Evolutionary conservation across 1,139 yeast species (phyloP).

Genomic region (Candida albicans): DNA sequence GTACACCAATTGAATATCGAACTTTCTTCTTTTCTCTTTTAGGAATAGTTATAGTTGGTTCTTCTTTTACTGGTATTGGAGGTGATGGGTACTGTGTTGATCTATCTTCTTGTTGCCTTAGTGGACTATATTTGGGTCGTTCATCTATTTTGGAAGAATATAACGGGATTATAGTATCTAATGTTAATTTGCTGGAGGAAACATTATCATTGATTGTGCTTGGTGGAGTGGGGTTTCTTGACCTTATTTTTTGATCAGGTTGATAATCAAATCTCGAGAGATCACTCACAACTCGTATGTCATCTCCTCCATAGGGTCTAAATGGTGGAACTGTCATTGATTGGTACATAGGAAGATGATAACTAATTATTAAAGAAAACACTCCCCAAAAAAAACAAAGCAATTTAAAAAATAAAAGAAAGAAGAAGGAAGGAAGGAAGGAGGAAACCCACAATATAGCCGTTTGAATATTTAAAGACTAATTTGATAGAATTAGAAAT

Average conservation of each 20-base stretch:
- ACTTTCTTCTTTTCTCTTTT: background rate
- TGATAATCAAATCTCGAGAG: slow-evolving; percentile 30
- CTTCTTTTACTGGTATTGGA: background rate
- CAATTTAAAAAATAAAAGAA: background rate
- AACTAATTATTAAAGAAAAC: background rate
- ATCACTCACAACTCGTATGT: slow-evolving; percentile 29
- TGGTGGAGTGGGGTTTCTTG: slow-evolving; percentile 32
- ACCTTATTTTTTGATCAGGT: slow-evolving; percentile 23
- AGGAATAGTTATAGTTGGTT: background rate
- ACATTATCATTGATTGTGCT: slow-evolving; percentile 15
- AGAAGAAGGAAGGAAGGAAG: too few relatives aligned
- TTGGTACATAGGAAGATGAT: background rate
- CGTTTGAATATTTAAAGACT: too few relatives aligned
- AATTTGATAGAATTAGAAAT: too few relatives aligned
- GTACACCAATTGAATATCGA: slow-evolving; percentile 9
- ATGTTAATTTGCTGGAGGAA: slow-evolving; percentile 15
- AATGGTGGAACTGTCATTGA: slow-evolving; percentile 13
- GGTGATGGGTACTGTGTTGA: slow-evolving; percentile 6
- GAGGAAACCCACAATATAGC: too few relatives aligned
- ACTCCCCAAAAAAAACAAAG: background rate
- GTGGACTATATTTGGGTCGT: slow-evolving; percentile 2
- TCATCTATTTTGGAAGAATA: slow-evolving; percentile 14
- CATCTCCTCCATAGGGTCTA: slow-evolving; percentile 25
- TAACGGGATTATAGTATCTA: slow-evolving; percentile 18
- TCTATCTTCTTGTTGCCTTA: slow-evolving; percentile 2